phyloP scores from a whole-genome alignment of 2,329 filamentous ascomycete species.

The Erysiphe pulchra region DNA sequence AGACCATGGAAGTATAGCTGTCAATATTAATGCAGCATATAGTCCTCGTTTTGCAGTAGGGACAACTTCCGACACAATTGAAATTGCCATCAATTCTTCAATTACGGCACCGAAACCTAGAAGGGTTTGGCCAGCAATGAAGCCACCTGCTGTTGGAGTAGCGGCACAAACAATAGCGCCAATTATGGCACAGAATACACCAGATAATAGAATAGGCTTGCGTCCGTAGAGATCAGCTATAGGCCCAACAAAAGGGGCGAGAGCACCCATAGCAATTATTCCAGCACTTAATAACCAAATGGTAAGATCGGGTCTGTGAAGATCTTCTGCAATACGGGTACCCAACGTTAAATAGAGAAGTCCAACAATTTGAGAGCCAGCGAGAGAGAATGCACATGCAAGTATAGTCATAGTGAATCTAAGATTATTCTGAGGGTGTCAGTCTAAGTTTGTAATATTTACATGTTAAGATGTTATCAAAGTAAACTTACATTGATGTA shows the following conservation, averaged over 20 bases:
- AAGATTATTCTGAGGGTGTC: conserved; percentile 24
- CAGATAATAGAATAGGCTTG: conserved; percentile 29
- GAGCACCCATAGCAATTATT: conserved; percentile 27
- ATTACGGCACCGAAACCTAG: conserved; percentile 37
- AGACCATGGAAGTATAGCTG: conserved; percentile 34
- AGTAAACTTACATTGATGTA: neutral
- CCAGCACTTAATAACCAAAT: conserved; percentile 19
- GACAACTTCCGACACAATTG: conserved; percentile 40
- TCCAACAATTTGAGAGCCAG: neutral
- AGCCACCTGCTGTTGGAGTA: conserved; percentile 30
- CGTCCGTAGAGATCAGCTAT: conserved; percentile 38
- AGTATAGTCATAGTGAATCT: conserved; percentile 35
- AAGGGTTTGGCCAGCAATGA: conserved; percentile 23
- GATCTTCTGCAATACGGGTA: neutral
- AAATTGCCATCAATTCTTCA: conserved; percentile 41
- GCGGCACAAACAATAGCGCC: conserved; percentile 34
- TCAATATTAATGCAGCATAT: conserved; percentile 32
- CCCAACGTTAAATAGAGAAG: neutral
- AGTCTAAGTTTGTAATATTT: conserved; percentile 13
- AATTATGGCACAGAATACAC: conserved; percentile 25
- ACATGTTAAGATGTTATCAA: conserved; percentile 17
- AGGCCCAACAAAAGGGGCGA: conserved; percentile 39
- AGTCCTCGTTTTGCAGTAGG: conserved; percentile 34
- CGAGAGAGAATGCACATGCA: conserved; percentile 22
- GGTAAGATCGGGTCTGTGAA: conserved; percentile 20